Conservation (phyloP, 169 alveolate genomes). For the Plasmodium sp. region DNA sequence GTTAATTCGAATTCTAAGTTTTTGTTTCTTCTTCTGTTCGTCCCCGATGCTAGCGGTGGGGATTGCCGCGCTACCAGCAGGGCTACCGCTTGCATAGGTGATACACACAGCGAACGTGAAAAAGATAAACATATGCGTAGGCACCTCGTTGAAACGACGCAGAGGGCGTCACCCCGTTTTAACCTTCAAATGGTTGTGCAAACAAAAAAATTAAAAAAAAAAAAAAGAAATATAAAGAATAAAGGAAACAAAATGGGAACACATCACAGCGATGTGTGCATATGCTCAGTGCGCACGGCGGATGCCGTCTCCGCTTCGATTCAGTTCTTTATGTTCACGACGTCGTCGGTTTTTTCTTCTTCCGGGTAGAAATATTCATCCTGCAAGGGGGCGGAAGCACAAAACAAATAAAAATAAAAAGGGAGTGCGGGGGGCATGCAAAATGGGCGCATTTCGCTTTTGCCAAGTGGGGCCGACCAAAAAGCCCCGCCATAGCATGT, state of each 20-base stretch:
- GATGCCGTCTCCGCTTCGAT: background rate
- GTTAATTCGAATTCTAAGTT: background rate
- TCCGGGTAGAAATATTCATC: constrained; percentile 73
- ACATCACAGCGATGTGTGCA: background rate
- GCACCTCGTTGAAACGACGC: background rate
- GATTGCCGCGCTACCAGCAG: too few species aligned
- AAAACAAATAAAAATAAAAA: constrained; percentile 16
- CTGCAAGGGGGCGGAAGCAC: constrained; percentile 1
- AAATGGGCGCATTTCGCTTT: background rate
- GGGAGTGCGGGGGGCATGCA: background rate
- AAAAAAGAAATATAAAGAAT: background rate
- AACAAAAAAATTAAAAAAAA: background rate
- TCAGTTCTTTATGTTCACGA: constrained; percentile 20
- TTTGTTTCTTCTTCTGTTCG: background rate
- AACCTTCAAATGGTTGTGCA: background rate
- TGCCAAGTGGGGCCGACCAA: too few species aligned
- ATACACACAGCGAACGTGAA: background rate
- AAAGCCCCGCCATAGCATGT: background rate
- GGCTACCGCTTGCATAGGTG: background rate
- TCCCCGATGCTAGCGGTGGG: background rate
- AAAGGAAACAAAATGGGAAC: background rate
- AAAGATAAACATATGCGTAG: background rate
- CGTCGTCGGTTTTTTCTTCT: constrained; percentile 57
- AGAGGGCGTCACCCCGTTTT: background rate
- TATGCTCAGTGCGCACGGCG: background rate